A percentile compares a stretch with the other conserved stretches of the same genome.
Conservation (phyloP, 2,329 filamentous ascomycete species). For the Colletotrichum truncatum region DNA sequence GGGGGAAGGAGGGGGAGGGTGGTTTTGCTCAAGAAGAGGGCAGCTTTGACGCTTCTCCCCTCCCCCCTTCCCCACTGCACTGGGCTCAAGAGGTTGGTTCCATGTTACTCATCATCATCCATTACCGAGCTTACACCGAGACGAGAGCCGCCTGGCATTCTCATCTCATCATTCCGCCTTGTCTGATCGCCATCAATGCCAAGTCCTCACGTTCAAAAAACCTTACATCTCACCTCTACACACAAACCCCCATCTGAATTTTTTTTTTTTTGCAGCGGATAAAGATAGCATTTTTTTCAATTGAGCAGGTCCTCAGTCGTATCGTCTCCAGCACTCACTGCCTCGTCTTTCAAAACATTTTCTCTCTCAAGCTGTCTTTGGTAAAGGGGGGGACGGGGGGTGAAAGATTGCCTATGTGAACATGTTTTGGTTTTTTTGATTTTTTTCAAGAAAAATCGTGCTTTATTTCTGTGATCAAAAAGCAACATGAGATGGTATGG, state of each 20-base stretch:
- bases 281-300: conserved; percentile 3
- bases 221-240: conserved; percentile 1
- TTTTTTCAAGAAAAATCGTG: conserved; percentile 16
- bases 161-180: background rate
- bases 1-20: background rate
- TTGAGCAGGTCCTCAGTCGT: conserved; percentile 8
- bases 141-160: background rate
- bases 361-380: background rate
- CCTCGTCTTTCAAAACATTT: background rate
- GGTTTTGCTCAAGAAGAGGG: too few species aligned
- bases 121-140: background rate
- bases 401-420: background rate
- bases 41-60: too few species aligned
- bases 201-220: background rate
- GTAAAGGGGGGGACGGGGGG: too few species aligned
- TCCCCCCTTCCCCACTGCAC: too few species aligned
- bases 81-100: too few species aligned
- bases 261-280: too few species aligned
- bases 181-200: background rate
- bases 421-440: too few species aligned
- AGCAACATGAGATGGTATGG: background rate
- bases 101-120: too few species aligned
- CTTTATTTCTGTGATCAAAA: conserved; percentile 13
- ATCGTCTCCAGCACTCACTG: background rate
- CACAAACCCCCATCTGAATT: background rate